phyloP scores from a whole-genome alignment of 345 rosid genomes.

The Turnera subulata region DNA sequence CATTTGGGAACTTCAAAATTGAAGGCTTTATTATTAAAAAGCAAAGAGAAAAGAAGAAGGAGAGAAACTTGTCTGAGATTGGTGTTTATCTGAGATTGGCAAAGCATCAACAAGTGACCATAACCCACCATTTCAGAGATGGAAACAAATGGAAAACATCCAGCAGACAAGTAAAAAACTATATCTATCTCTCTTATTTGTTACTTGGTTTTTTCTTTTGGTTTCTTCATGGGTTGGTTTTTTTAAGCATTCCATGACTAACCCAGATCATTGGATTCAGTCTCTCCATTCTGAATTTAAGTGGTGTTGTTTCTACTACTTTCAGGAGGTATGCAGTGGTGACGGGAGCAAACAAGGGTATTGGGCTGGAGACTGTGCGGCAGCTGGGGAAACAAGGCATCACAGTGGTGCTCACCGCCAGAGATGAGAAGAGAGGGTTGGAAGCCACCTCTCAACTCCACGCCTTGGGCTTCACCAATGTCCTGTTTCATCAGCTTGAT shows the following conservation, averaged over 20 bases:
- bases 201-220: neutral
- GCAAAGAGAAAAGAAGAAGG: no score
- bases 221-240: neutral
- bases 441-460: conserved; percentile 35
- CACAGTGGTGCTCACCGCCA: conserved; percentile 42
- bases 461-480: conserved; percentile 29
- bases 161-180: neutral
- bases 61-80: no score
- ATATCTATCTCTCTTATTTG: neutral
- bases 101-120: no score
- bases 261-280: no score
- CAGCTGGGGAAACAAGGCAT: conserved; percentile 42
- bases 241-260: neutral
- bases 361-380: conserved; percentile 42
- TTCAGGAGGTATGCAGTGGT: conserved; percentile 52
- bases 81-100: neutral
- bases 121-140: neutral
- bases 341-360: conserved; percentile 50
- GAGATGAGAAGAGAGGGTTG: conserved; percentile 38
- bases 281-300: no score
- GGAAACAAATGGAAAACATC: conserved; percentile 5
- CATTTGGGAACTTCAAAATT: no score
- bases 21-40: no score
- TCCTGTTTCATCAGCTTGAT: conserved; percentile 51
- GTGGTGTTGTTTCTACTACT: neutral